Evolutionary conservation across 2,329 filamentous ascomycete species (phyloP), one percentile per base, ranked within the genome.

Genomic region (Colletotrichum sp.): DNA sequence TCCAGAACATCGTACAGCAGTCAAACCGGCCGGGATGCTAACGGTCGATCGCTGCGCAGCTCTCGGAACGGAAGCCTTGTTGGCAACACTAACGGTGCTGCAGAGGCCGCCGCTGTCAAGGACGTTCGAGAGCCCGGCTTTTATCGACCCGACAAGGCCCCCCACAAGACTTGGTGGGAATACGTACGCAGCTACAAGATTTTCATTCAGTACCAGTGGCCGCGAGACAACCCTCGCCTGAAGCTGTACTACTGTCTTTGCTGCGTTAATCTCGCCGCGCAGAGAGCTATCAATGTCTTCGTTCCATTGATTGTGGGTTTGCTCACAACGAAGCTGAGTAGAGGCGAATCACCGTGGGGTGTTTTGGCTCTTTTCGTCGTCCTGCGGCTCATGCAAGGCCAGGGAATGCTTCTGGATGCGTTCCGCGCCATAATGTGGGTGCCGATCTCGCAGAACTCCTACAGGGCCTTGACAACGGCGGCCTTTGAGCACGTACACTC

Each of bases 151-250:
- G 94, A 94, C 48, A 96, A 95, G 78, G 91, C 95, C 10, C 96
- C 95, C 4, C 94, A 94, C 79, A 95, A 94, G 79, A 97, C 93
- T 68, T 99, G 97, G 97, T 98, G 94, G 92, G 96, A 98, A 82
- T 99, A 99, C 83, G 87, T 98, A 76, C 93, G 94, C 77, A 96
- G 96, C 61, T 99, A 98, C 84, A 94, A 94, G 14, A 89, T 98
- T 67, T 98, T 99, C 85, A 97, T 98, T 83, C 96, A 96, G 0
- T 99, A 98, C 82, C 91, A 98, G 74, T 99, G 97, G 97, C 97
- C 97, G 1, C 94, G 93, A 80, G 96, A 96, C 81, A 93, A 95
- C 48, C 58, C 82, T 7, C 90, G 88, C 77, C 88, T 99, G 71
- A 94, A 98, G 86, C 78, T 95, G 28, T 90, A 96, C 70, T 95